Conservation (phyloP, 208 protist genomes). For the Acanthamoeba triangularis region DNA sequence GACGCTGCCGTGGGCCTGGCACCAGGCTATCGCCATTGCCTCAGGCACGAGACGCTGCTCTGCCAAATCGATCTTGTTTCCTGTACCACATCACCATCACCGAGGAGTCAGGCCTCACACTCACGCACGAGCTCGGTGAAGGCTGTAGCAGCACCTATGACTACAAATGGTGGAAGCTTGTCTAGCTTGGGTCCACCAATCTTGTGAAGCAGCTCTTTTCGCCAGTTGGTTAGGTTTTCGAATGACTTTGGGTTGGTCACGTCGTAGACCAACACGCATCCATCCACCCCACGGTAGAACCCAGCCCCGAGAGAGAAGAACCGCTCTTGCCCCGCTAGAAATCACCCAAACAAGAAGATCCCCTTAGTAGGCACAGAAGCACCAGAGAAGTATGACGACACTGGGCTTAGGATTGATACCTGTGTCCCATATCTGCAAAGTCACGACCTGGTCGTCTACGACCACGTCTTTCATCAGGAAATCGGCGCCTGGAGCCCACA, state of each 20-base stretch:
- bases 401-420: background rate
- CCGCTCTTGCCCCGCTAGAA: conserved; percentile 87
- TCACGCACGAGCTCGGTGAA: no score
- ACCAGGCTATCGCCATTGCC: conserved; percentile 20
- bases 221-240: conserved; percentile 83
- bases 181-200: conserved; percentile 60
- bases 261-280: conserved; percentile 87
- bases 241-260: conserved; percentile 83
- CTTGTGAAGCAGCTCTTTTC: conserved; percentile 80
- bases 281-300: conserved; percentile 87
- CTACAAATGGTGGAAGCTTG: conserved; percentile 85
- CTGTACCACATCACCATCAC: background rate
- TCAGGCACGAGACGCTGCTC: conserved; percentile 35
- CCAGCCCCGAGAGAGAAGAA: conserved; percentile 85
- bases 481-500: background rate
- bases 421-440: conserved; percentile 72
- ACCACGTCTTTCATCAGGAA: conserved; percentile 59
- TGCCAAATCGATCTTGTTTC: conserved; percentile 86
- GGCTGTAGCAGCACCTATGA: background rate
- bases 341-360: background rate
- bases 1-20: background rate
- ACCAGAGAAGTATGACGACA: background rate
- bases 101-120: no score
- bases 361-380: background rate
- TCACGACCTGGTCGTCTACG: conserved; percentile 21